phyloP scores from a whole-genome alignment of 768 basidiomycete genomes.

The Psilocybe sp. region DNA sequence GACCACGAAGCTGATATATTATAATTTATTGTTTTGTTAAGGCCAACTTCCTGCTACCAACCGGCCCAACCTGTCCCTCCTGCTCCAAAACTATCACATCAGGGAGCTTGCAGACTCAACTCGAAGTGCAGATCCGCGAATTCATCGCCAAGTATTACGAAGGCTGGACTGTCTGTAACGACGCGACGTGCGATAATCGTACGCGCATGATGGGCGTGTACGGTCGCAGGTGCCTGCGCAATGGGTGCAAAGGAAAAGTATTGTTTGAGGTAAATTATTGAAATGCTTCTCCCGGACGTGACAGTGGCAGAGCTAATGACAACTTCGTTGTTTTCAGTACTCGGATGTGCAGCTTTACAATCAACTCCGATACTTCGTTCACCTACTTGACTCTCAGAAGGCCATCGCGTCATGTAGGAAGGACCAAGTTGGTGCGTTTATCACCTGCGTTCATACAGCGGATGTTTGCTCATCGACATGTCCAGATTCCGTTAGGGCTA shows the following conservation, averaged over 20 bases:
- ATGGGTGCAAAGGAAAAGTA: slow-evolving; percentile 68
- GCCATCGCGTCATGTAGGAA: slow-evolving; percentile 51
- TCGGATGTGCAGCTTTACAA: slow-evolving; percentile 83
- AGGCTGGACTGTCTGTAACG: slow-evolving; percentile 85
- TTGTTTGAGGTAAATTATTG: slow-evolving; percentile 62
- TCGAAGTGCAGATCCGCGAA: slow-evolving; percentile 81
- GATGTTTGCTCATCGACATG: not conserved
- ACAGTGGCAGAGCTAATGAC: not conserved
- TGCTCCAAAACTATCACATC: slow-evolving; percentile 54
- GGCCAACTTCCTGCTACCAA: slow-evolving; percentile 63
- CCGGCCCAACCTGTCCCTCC: slow-evolving; percentile 68
- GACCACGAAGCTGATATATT: no score
- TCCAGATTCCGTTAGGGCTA: slow-evolving; percentile 31
- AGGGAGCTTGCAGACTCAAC: slow-evolving; percentile 75
- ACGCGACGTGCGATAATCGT: slow-evolving; percentile 75
- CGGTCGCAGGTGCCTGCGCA: slow-evolving; percentile 74
- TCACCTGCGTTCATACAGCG: not conserved
- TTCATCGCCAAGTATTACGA: slow-evolving; percentile 84
- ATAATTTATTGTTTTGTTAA: slow-evolving; percentile 27
- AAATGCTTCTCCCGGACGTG: not conserved
- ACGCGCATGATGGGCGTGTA: slow-evolving; percentile 96
- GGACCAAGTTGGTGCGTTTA: slow-evolving; percentile 34
- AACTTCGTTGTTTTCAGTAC: slow-evolving; percentile 50
- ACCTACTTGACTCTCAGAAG: slow-evolving; percentile 74
- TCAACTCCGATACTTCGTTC: slow-evolving; percentile 81